Percentiles rank a stretch among this genome's conserved stretches.
Conservation (phyloP, 805 yeast species). For the Myxozyma vanderwaltii region DNA sequence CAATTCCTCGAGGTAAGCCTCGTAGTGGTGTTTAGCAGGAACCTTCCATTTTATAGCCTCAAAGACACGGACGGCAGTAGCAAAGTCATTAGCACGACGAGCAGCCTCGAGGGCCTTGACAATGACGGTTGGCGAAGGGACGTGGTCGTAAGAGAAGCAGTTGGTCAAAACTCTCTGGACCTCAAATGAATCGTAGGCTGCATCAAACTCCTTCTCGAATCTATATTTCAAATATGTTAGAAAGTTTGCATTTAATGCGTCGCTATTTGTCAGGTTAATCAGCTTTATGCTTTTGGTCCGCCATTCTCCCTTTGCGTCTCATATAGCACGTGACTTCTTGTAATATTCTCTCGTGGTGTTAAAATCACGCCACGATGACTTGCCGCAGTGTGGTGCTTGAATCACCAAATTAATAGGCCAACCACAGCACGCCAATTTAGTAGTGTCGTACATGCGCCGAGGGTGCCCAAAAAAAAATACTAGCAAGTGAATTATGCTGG, state of each 20-base stretch:
- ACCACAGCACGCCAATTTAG: conserved; percentile 25
- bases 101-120: conserved; percentile 96
- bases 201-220: conserved; percentile 95
- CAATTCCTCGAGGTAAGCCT: conserved; percentile 93
- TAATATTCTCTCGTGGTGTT: not conserved
- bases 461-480: not conserved
- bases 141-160: conserved; percentile 97
- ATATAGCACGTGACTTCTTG: not conserved
- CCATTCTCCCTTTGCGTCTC: not conserved
- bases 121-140: conserved; percentile 95
- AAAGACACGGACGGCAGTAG: conserved; percentile 97
- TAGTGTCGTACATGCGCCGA: not conserved
- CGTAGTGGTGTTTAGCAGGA: conserved; percentile 89
- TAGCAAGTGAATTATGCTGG: not conserved
- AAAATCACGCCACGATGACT: not conserved
- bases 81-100: conserved; percentile 98
- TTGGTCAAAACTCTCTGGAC: conserved; percentile 93
- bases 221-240: conserved; percentile 43
- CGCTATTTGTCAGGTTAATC: too few species aligned
- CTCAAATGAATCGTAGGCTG: conserved; percentile 84
- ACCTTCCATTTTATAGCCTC: conserved; percentile 87
- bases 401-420: conserved; percentile 16
- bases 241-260: too few species aligned
- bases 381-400: not conserved
- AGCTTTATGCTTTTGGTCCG: not conserved